Conservation (phyloP, 2,329 filamentous ascomycete genomes). For the Corynespora cassiicola region DNA sequence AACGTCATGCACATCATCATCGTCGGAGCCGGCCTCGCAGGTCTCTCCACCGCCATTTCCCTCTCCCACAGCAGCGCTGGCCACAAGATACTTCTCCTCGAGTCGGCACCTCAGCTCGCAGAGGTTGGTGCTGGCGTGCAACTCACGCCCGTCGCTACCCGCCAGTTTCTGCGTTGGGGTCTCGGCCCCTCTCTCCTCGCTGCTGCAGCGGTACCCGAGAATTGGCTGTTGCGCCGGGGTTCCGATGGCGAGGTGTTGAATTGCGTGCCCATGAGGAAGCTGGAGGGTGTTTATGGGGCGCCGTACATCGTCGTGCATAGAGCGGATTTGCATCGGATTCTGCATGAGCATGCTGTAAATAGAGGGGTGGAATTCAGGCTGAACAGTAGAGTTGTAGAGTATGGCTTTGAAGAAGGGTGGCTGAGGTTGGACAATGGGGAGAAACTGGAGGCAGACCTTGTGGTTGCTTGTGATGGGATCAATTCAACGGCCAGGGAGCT, state of each 20-base stretch:
- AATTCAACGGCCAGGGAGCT: conserved; percentile 16
- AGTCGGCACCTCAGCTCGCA: conserved; percentile 4
- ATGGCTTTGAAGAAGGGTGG: conserved; percentile 19
- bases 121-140: conserved; percentile 52
- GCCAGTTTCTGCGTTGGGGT: conserved; percentile 53
- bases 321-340: conserved; percentile 19
- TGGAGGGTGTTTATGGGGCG: conserved; percentile 18
- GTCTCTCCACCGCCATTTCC: conserved; percentile 11
- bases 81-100: conserved; percentile 4
- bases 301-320: conserved; percentile 22
- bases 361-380: conserved; percentile 18
- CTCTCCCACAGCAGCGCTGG: background rate
- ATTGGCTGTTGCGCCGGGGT: conserved; percentile 2
- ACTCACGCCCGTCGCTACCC: conserved; percentile 51
- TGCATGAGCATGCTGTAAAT: conserved; percentile 17
- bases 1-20: conserved; percentile 20
- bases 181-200: conserved; percentile 21
- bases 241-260: conserved; percentile 5
- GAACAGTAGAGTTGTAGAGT: conserved; percentile 16
- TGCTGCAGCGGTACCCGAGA: conserved; percentile 3
- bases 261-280: no score
- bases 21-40: conserved; percentile 16
- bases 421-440: conserved; percentile 15
- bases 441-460: conserved; percentile 11
- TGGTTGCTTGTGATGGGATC: conserved; percentile 21